Percentiles rank a stretch among this genome's conserved stretches.
These are phyloP conservation scores for Comarum palustre DNA, from an alignment of 306 rosid genomes.

Conservation along the genomic window DNA sequence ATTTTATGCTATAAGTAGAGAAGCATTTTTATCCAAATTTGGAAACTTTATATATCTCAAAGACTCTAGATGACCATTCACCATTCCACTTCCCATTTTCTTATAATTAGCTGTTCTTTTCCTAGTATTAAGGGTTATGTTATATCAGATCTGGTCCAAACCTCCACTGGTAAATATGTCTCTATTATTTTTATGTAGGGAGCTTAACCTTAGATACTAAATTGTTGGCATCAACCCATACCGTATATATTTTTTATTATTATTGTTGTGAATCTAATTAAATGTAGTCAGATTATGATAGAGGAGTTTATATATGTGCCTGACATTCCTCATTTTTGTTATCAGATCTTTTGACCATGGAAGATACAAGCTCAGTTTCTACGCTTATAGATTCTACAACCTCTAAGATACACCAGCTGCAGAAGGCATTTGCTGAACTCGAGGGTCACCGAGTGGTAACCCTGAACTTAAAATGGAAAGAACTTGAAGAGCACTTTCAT, in stretches of 20 bases:
- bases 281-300: not conserved
- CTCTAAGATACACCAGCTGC: constrained; percentile 93
- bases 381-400: constrained; percentile 75
- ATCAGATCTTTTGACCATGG: constrained; percentile 68
- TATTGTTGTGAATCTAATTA: not conserved
- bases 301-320: not conserved
- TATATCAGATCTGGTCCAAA: constrained; percentile 12
- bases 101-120: not conserved
- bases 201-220: not conserved
- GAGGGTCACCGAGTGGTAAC: constrained; percentile 88
- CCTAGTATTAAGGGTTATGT: not conserved
- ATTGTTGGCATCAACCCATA: not conserved
- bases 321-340: constrained; percentile 10
- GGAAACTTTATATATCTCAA: not conserved
- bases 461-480: constrained; percentile 93
- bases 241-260: not conserved
- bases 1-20: constrained; percentile 1
- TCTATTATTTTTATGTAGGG: not conserved
- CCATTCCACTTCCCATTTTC: not conserved
- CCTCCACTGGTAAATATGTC: not conserved
- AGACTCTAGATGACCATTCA: not conserved
- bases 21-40: not conserved
- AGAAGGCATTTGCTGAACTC: constrained; percentile 97
- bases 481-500: constrained; percentile 90
- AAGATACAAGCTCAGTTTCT: constrained; percentile 64